Percentiles rank a stretch among this genome's conserved stretches.
Conservation (phyloP, 176 grass and related monocot genomes). For the Oropetium thomaeum region DNA sequence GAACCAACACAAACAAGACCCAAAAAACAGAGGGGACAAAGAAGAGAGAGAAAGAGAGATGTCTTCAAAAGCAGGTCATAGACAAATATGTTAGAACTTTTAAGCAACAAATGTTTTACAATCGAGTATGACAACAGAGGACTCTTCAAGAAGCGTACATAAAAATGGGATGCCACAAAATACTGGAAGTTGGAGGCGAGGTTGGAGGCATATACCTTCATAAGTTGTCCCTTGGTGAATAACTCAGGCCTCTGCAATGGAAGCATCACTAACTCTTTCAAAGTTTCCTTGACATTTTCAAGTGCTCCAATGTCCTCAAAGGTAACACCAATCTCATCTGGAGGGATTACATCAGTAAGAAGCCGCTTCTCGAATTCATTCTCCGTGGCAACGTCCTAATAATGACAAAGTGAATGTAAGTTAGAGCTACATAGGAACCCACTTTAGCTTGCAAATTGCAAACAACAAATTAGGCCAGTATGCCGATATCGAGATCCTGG, state of each 20-base stretch:
- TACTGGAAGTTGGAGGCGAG: constrained; percentile 2
- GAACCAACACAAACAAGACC: too few species aligned
- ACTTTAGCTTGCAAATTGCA: background rate
- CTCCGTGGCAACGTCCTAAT: constrained; percentile 79
- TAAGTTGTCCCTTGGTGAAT: constrained; percentile 93
- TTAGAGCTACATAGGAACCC: background rate
- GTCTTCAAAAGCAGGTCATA: background rate
- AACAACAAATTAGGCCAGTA: background rate
- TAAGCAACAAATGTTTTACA: background rate
- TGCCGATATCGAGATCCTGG: constrained; percentile 1
- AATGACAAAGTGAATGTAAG: constrained; percentile 26
- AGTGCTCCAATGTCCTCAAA: constrained; percentile 96
- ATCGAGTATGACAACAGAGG: background rate
- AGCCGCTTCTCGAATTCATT: constrained; percentile 98
- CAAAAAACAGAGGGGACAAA: too few species aligned
- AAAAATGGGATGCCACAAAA: background rate
- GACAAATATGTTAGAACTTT: background rate
- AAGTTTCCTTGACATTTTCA: constrained; percentile 94
- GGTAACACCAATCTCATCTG: constrained; percentile 89
- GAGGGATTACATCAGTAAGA: constrained; percentile 90
- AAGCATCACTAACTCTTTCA: constrained; percentile 99
- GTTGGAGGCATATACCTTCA: constrained; percentile 70
- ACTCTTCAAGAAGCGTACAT: background rate
- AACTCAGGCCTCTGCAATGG: constrained; percentile 96
- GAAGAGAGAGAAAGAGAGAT: too few species aligned